A percentile compares a stretch with the other conserved stretches of the same genome.
Conservation (phyloP, 108 stramenopile genomes). For the Pseudonitzschia pungens region DNA sequence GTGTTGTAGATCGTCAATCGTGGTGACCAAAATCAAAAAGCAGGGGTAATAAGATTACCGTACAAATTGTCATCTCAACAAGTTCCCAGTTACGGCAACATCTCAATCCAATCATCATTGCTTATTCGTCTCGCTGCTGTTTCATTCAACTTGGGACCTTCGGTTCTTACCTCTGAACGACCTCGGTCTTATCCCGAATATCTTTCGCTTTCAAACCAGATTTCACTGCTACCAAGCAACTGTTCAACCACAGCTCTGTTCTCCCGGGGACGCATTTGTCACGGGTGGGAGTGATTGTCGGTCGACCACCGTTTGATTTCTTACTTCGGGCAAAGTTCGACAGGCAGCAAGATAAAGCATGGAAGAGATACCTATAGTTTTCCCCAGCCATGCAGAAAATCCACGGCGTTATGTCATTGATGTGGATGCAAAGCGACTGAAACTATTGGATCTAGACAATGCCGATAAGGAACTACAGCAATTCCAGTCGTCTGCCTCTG, state of each 20-base stretch:
- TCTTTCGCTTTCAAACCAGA: too few relatives aligned
- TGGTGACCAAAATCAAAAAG: too few relatives aligned
- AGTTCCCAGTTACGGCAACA: too few relatives aligned
- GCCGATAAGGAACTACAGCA: background rate
- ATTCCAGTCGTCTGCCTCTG: background rate
- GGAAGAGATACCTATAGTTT: constrained; percentile 40
- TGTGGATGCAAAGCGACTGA: constrained; percentile 3
- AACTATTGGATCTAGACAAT: background rate
- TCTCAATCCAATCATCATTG: too few relatives aligned
- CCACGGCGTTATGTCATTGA: constrained; percentile 36
- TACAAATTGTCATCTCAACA: too few relatives aligned
- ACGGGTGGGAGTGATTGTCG: background rate
- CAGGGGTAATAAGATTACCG: too few relatives aligned
- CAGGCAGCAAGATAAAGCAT: constrained; percentile 2
- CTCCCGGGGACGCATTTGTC: too few relatives aligned
- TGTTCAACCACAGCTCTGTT: too few relatives aligned
- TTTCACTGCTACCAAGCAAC: background rate
- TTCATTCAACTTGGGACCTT: too few relatives aligned
- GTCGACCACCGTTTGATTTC: background rate
- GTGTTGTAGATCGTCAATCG: background rate
- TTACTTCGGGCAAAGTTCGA: background rate
- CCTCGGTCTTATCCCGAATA: too few relatives aligned
- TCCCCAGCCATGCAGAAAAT: constrained; percentile 21
- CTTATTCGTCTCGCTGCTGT: too few relatives aligned
- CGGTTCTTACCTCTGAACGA: too few relatives aligned